Conservation (phyloP, 306 rosid genomes). For the Pyrus bretschneideri region DNA sequence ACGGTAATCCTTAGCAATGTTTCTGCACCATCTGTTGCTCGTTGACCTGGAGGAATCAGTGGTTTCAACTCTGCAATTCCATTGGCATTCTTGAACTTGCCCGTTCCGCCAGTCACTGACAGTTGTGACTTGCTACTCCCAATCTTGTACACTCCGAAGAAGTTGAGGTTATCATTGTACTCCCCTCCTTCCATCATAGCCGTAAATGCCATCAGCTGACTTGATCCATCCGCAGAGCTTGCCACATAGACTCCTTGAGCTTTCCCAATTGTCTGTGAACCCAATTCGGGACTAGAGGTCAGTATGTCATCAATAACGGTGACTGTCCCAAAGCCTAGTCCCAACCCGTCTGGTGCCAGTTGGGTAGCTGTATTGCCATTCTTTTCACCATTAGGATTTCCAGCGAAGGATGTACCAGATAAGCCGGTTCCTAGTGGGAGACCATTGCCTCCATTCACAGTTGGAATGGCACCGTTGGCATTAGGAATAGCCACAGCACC, state of each 20-base stretch:
- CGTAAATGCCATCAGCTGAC: conserved; percentile 88
- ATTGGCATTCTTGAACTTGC: conserved; percentile 78
- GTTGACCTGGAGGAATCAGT: conserved; percentile 89
- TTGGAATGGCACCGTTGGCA: conserved; percentile 87
- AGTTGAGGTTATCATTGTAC: conserved; percentile 78
- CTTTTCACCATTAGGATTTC: conserved; percentile 26
- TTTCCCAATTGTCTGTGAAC: conserved; percentile 68
- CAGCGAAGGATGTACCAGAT: conserved; percentile 65
- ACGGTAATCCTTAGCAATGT: conserved; percentile 70
- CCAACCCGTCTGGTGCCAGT: conserved; percentile 80
- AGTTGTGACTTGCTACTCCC: conserved; percentile 68
- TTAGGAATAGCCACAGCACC: conserved; percentile 65
- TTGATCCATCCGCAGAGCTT: conserved; percentile 80
- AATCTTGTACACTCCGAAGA: conserved; percentile 68
- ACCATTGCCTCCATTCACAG: conserved; percentile 75
- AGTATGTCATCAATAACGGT: conserved; percentile 74
- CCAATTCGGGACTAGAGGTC: conserved; percentile 65
- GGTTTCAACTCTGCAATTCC: conserved; percentile 74
- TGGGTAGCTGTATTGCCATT: conserved; percentile 28
- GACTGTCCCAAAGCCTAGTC: conserved; percentile 87
- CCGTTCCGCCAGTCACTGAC: conserved; percentile 77
- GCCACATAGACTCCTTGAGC: conserved; percentile 92
- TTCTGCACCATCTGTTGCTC: conserved; percentile 77
- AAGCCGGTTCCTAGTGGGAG: conserved; percentile 76
- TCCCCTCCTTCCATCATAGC: conserved; percentile 92